These are phyloP conservation scores for Trypanosoma scelopori DNA, from an alignment of 208 protist genomes.

Conservation along the genomic window DNA sequence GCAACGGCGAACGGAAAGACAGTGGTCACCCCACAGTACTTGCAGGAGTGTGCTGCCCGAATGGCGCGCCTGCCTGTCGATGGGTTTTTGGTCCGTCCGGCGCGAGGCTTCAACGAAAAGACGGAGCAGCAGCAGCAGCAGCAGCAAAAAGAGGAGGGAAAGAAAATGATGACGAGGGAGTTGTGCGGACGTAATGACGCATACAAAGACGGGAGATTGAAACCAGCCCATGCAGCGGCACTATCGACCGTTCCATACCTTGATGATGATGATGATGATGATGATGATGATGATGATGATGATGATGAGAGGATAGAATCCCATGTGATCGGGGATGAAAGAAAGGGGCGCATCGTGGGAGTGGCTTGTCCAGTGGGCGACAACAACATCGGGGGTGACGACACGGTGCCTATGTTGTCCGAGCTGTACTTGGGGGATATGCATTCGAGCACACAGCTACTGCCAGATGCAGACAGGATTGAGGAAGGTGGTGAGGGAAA, in stretches of 20 bases:
- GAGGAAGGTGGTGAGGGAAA: too few relatives aligned
- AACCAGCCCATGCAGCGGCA: neutral
- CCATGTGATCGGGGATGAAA: neutral
- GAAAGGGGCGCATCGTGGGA: neutral
- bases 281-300: slow-evolving; percentile 11
- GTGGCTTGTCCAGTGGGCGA: too few relatives aligned
- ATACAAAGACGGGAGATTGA: neutral
- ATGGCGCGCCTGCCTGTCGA: slow-evolving; percentile 28
- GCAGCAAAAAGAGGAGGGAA: slow-evolving; percentile 9
- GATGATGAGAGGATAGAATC: neutral
- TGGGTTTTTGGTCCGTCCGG: slow-evolving; percentile 20
- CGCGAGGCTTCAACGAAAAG: neutral
- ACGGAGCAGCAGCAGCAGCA: slow-evolving; percentile 1
- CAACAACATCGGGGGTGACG: too few relatives aligned
- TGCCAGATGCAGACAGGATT: neutral
- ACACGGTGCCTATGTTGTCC: neutral
- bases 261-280: slow-evolving; percentile 5
- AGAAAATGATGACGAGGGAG: slow-evolving; percentile 17
- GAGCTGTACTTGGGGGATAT: neutral
- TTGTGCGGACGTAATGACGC: neutral
- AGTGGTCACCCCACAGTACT: slow-evolving; percentile 51
- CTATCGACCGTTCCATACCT: slow-evolving; percentile 26
- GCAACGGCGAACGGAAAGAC: slow-evolving; percentile 32
- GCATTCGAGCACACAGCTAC: neutral
- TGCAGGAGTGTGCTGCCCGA: slow-evolving; percentile 35